Evolutionary conservation across 2,329 filamentous ascomycete species (phyloP).

Genomic region (Colletotrichum viniferum): DNA sequence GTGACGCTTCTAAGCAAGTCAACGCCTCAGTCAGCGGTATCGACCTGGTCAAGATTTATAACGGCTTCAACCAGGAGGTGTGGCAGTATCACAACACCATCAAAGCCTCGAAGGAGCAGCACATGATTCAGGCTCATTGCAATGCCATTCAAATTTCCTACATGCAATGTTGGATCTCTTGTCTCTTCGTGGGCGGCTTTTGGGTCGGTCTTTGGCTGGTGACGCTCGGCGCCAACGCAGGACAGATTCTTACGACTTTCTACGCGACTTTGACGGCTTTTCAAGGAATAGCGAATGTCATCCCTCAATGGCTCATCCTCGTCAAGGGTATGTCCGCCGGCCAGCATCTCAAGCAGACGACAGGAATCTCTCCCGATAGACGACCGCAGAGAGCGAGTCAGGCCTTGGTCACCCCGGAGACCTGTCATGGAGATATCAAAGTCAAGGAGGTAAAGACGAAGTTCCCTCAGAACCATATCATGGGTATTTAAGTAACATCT

Average conservation of each 20-base stretch:
- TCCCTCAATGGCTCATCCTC: constrained; percentile 79
- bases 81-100: constrained; percentile 67
- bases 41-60: constrained; percentile 83
- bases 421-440: constrained; percentile 70
- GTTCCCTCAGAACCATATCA: neutral
- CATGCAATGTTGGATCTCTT: constrained; percentile 74
- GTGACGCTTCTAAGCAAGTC: constrained; percentile 72
- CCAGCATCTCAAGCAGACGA: constrained; percentile 50
- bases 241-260: constrained; percentile 81
- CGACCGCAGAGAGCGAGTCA: constrained; percentile 24
- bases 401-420: constrained; percentile 12
- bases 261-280: constrained; percentile 81
- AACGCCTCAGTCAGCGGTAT: constrained; percentile 68
- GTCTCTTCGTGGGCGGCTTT: constrained; percentile 87
- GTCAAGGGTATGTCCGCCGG: constrained; percentile 81
- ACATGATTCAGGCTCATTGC: constrained; percentile 69
- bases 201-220: constrained; percentile 83
- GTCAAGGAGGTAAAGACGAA: constrained; percentile 64
- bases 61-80: constrained; percentile 73
- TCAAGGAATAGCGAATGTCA: constrained; percentile 73
- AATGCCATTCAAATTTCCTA: constrained; percentile 76
- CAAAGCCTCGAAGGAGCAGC: constrained; percentile 63
- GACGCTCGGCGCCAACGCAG: constrained; percentile 61
- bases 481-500: neutral
- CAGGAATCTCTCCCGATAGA: constrained; percentile 25